Percentiles rank a stretch among this genome's conserved stretches.
These are phyloP conservation scores for Benincasa hispida DNA, from an alignment of 306 rosid species.

Conservation along the genomic window DNA sequence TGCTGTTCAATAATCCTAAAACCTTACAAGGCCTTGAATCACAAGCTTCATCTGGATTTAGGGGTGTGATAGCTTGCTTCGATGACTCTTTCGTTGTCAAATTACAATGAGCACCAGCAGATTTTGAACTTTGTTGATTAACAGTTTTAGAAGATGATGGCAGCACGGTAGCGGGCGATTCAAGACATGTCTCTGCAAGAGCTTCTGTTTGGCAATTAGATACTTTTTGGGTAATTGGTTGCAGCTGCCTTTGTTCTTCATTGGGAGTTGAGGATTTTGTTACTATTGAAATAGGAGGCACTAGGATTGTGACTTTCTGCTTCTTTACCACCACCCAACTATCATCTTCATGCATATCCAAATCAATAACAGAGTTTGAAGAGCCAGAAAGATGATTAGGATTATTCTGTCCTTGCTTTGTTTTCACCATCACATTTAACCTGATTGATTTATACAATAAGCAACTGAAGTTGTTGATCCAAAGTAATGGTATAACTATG, in stretches of 20 bases:
- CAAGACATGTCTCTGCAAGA: conserved; percentile 18
- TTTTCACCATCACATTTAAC: conserved; percentile 44
- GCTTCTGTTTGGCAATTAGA: conserved; percentile 12
- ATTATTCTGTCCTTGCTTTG: conserved; percentile 37
- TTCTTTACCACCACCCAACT: conserved; percentile 81
- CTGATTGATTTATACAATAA: conserved; percentile 23
- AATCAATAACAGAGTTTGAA: conserved; percentile 15
- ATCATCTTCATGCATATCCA: conserved; percentile 24
- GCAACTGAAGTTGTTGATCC: background rate
- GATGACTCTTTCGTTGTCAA: conserved; percentile 22
- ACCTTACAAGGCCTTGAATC: conserved; percentile 18
- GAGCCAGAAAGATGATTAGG: conserved; percentile 18
- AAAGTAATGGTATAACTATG: background rate
- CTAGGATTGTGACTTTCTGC: conserved; percentile 65
- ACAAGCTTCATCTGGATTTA: conserved; percentile 21
- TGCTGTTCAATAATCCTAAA: conserved; percentile 11
- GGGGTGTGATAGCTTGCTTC: conserved; percentile 15
- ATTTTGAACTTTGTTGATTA: conserved; percentile 12
- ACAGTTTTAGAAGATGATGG: conserved; percentile 10
- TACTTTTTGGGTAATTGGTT: conserved; percentile 21
- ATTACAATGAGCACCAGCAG: conserved; percentile 13
- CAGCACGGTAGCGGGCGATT: conserved; percentile 12
- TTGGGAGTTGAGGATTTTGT: conserved; percentile 18
- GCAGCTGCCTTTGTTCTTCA: conserved; percentile 33
- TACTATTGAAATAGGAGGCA: conserved; percentile 38